phyloP scores from a whole-genome alignment of 495 filamentous ascomycete genomes.

The Cladorrhinum samala region DNA sequence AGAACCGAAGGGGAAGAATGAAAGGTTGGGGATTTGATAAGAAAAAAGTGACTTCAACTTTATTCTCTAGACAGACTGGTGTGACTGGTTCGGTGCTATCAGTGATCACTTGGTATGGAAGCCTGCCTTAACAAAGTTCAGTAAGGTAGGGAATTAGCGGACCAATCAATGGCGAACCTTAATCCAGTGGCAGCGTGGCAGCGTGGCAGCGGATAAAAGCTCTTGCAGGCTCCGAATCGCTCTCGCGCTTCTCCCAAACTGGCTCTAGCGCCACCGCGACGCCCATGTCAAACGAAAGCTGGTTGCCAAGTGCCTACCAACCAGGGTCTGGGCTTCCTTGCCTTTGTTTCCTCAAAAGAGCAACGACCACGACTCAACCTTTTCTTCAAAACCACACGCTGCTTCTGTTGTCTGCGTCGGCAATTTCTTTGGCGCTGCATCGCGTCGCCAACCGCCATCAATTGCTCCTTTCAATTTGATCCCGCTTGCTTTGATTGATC shows the following conservation, averaged over 20 bases:
- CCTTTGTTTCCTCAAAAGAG: background rate
- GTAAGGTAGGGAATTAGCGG: too few relatives aligned
- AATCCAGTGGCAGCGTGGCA: too few relatives aligned
- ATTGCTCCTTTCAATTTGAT: background rate
- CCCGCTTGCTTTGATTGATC: background rate
- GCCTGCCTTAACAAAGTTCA: too few relatives aligned
- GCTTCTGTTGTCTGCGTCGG: background rate
- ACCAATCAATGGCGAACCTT: too few relatives aligned
- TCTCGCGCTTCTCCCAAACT: background rate
- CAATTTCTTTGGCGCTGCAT: background rate
- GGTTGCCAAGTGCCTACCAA: background rate
- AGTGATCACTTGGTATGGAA: too few relatives aligned
- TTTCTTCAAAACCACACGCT: background rate
- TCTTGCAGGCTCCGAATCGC: background rate
- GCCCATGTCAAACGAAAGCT: background rate
- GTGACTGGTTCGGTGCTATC: too few relatives aligned
- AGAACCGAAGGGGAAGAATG: too few relatives aligned
- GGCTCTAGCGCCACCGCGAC: background rate
- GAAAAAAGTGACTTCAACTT: too few relatives aligned
- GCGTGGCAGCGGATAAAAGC: constrained; percentile 3
- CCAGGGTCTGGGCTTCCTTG: background rate
- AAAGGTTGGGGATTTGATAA: too few relatives aligned
- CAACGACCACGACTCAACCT: background rate
- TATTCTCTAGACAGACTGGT: too few relatives aligned
- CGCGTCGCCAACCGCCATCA: background rate